Percentiles rank a stretch among this genome's conserved stretches.
These are phyloP conservation scores for Talaromyces proteolyticus DNA, from an alignment of 495 filamentous ascomycete species.

Conservation along the genomic window DNA sequence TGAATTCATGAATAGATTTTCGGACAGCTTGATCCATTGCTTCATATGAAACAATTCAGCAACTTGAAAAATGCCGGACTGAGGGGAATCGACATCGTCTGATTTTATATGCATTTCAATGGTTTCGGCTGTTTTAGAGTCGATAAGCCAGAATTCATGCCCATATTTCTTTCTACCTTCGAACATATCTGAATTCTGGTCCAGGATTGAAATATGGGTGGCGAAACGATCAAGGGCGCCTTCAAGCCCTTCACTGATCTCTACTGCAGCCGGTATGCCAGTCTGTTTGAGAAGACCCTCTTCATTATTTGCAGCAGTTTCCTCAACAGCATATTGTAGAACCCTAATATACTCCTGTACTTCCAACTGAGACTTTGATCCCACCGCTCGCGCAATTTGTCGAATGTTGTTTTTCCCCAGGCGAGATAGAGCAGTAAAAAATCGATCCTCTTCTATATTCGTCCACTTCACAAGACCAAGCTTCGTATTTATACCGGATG, in stretches of 20 bases:
- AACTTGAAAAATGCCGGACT: constrained; percentile 35
- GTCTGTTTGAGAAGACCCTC: constrained; percentile 11
- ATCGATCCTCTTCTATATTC: constrained; percentile 55
- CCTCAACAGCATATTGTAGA: constrained; percentile 38
- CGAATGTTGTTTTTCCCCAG: constrained; percentile 54
- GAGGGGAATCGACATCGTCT: constrained; percentile 20
- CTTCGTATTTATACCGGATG: constrained; percentile 36
- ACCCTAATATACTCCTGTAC: constrained; percentile 60
- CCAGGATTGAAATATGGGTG: constrained; percentile 49
- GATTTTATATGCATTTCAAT: constrained; percentile 25
- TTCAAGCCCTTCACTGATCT: constrained; percentile 63
- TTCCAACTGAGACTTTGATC: constrained; percentile 69
- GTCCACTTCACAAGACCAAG: constrained; percentile 68
- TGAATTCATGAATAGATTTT: constrained; percentile 74
- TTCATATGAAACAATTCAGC: constrained; percentile 51
- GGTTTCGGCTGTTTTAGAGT: constrained; percentile 31
- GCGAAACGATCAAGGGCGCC: constrained; percentile 62
- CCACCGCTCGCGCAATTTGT: constrained; percentile 57
- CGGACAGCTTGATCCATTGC: constrained; percentile 60
- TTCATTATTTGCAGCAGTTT: not conserved
- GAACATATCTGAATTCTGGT: constrained; percentile 49
- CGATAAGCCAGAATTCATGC: constrained; percentile 47
- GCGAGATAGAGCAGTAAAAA: constrained; percentile 59
- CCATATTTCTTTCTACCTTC: constrained; percentile 49
- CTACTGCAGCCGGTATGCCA: constrained; percentile 57